Percentiles rank a stretch among this genome's conserved stretches.
Evolutionary conservation across 2,329 filamentous ascomycete species (phyloP).

Genomic region (Trichoderma sp.): DNA sequence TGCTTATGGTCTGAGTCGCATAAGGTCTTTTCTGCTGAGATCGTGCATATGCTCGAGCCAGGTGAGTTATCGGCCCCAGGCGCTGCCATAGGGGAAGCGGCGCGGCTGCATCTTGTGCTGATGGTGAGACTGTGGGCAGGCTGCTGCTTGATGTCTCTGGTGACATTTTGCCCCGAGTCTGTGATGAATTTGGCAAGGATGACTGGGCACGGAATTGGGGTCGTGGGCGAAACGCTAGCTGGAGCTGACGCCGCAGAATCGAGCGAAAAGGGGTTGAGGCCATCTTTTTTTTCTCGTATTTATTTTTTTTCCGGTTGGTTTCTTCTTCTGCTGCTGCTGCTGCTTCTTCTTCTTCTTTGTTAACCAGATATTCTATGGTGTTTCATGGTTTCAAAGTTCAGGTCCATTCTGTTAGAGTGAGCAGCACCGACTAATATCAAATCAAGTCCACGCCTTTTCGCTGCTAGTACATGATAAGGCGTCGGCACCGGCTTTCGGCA

Average conservation of each 20-base stretch:
- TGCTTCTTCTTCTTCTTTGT: not conserved
- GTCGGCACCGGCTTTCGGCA: not conserved
- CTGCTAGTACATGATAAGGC: not conserved
- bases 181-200: slow-evolving; percentile 8
- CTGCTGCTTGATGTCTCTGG: not conserved
- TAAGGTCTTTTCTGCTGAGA: slow-evolving; percentile 71
- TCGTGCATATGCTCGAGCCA: slow-evolving; percentile 60
- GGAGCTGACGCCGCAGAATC: slow-evolving; percentile 13
- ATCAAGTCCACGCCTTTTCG: not conserved
- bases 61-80: slow-evolving; percentile 54
- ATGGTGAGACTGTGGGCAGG: not conserved
- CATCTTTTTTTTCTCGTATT: not conserved
- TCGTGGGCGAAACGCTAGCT: slow-evolving; percentile 3
- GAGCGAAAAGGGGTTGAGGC: slow-evolving; percentile 10
- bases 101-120: not conserved
- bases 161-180: not conserved
- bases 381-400: not conserved
- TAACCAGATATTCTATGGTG: not conserved
- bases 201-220: slow-evolving; percentile 9
- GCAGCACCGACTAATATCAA: not conserved
- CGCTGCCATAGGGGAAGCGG: slow-evolving; percentile 48
- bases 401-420: not conserved
- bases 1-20: slow-evolving; percentile 72
- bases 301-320: not conserved
- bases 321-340: no score